A percentile compares a stretch with the other conserved stretches of the same genome.
Conservation (phyloP, 768 basidiomycete genomes). For the Lentinula guzmanii region DNA sequence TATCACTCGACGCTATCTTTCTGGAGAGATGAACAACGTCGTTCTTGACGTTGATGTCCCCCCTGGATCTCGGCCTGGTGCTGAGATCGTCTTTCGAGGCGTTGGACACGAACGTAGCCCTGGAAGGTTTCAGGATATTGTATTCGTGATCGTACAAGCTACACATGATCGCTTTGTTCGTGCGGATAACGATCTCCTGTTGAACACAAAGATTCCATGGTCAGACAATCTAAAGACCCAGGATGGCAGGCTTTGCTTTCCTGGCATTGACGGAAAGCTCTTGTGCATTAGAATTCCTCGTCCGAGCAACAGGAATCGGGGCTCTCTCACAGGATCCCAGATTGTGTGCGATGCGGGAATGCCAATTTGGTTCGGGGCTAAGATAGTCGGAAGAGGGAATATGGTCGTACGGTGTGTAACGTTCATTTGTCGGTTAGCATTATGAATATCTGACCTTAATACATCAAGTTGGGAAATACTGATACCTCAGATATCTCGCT, state of each 20-base stretch:
- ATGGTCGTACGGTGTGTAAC: slow-evolving; percentile 53
- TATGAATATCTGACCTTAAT: not conserved
- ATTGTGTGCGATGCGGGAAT: slow-evolving; percentile 61
- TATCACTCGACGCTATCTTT: slow-evolving; percentile 50
- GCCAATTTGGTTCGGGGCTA: slow-evolving; percentile 51
- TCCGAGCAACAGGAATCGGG: slow-evolving; percentile 36
- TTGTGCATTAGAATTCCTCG: slow-evolving; percentile 47
- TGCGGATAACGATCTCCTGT: slow-evolving; percentile 48
- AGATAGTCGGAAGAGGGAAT: slow-evolving; percentile 52
- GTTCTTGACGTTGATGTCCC: slow-evolving; percentile 57
- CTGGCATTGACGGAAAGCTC: slow-evolving; percentile 54
- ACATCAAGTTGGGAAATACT: slow-evolving; percentile 1
- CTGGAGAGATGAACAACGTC: slow-evolving; percentile 43
- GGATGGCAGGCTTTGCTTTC: slow-evolving; percentile 45
- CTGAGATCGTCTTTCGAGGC: slow-evolving; percentile 53
- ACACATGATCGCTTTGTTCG: slow-evolving; percentile 53
- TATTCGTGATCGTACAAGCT: slow-evolving; percentile 58
- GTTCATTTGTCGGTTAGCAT: not conserved
- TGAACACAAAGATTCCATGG: slow-evolving; percentile 54
- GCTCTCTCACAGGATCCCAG: slow-evolving; percentile 35
- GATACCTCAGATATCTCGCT: not conserved
- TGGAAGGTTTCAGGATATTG: slow-evolving; percentile 56
- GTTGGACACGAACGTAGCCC: slow-evolving; percentile 61
- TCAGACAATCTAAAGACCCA: slow-evolving; percentile 38
- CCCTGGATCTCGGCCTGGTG: slow-evolving; percentile 56